Percentiles rank a stretch among this genome's conserved stretches.
phyloP scores from a whole-genome alignment of 768 basidiomycete species.

The Suillus occidentalis region DNA sequence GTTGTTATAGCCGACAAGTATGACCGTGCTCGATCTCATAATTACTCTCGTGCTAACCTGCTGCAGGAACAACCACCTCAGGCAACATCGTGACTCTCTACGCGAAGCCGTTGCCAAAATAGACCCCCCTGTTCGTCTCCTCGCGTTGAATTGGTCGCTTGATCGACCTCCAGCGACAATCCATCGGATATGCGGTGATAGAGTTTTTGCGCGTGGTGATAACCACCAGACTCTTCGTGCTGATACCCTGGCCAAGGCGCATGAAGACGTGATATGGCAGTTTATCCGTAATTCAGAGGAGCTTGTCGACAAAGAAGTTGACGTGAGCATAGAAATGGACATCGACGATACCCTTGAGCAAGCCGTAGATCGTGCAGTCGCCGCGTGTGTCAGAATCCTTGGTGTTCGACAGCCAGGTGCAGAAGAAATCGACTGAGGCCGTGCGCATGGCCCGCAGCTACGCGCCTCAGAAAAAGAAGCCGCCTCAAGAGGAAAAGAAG shows the following conservation, averaged over 20 bases:
- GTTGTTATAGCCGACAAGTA: constrained; percentile 95
- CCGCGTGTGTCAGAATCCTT: background rate
- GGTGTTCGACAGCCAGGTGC: background rate
- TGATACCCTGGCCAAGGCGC: constrained; percentile 46
- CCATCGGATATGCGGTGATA: constrained; percentile 75
- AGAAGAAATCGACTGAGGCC: background rate
- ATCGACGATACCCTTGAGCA: constrained; percentile 40
- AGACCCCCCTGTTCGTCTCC: constrained; percentile 32
- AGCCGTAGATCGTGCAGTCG: background rate
- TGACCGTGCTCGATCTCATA: constrained; percentile 18
- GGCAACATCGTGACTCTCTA: constrained; percentile 73
- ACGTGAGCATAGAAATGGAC: constrained; percentile 67
- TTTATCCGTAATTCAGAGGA: constrained; percentile 70
- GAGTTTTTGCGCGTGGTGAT: constrained; percentile 71
- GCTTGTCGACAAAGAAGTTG: constrained; percentile 63
- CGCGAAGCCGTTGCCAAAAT: constrained; percentile 49
- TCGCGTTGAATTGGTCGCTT: background rate
- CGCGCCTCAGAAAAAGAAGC: background rate
- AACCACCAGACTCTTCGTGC: constrained; percentile 84
- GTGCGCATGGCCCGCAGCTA: background rate
- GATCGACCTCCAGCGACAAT: constrained; percentile 32
- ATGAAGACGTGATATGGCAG: constrained; percentile 82
- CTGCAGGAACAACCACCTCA: constrained; percentile 83
- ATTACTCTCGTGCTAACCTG: background rate
- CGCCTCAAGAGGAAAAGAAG: background rate